Percentiles rank a stretch among this genome's conserved stretches.
phyloP scores from a whole-genome alignment of 495 filamentous ascomycete genomes.

The Achaetomiella virescens region DNA sequence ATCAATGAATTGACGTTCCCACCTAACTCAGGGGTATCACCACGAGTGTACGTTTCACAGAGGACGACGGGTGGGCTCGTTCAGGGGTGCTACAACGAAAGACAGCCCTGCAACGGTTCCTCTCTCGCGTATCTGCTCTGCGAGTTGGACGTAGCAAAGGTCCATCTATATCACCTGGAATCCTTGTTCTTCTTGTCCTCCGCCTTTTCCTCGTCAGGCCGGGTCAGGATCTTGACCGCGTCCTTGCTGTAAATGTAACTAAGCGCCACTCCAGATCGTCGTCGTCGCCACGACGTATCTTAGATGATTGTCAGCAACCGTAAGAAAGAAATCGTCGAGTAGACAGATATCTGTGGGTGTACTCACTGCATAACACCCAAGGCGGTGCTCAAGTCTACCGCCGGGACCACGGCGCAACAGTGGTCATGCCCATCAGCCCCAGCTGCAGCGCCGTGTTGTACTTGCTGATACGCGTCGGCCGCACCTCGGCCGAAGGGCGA shows the following conservation, averaged over 20 bases:
- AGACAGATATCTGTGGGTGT: neutral
- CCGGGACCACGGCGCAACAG: constrained; percentile 62
- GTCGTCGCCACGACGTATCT: constrained; percentile 74
- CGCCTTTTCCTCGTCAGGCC: constrained; percentile 22
- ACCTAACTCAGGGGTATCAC: no score
- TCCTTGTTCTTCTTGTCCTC: constrained; percentile 24
- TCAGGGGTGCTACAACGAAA: neutral
- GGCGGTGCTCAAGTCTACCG: constrained; percentile 46
- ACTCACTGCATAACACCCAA: constrained; percentile 71
- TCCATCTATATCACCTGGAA: constrained; percentile 7
- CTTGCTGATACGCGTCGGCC: constrained; percentile 87
- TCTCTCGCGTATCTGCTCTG: no score
- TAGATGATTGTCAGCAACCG: no score
- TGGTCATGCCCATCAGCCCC: constrained; percentile 69
- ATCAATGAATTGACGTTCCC: no score
- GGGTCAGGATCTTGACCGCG: constrained; percentile 70
- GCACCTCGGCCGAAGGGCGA: constrained; percentile 86
- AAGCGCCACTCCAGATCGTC: constrained; percentile 76
- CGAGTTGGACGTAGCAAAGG: neutral
- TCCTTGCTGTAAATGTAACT: constrained; percentile 78
- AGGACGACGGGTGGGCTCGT: no score
- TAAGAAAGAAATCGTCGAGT: constrained; percentile 8
- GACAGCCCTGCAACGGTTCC: no score
- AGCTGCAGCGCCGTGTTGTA: constrained; percentile 79
- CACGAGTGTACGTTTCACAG: no score